Evolutionary conservation across 2,329 filamentous ascomycete species (phyloP), one percentile per base, ranked within the genome.

Genomic region (Neophaeococcomyces aloes): DNA sequence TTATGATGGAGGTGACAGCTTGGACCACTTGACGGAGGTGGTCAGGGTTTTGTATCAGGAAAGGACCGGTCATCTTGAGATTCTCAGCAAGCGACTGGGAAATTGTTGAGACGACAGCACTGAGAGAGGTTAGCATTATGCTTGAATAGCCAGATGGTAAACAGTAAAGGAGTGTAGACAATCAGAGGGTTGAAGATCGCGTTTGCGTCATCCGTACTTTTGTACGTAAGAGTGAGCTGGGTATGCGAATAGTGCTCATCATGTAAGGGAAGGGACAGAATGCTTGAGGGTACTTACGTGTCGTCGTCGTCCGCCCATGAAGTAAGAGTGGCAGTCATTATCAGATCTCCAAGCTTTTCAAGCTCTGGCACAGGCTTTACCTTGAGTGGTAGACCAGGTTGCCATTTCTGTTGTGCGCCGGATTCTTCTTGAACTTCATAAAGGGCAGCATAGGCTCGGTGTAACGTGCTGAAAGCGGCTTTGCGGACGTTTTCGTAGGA

Each of bases 161-260:
- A 48, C 27, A 30, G 52, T 41, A 56, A 47, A 51, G 54, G 52
- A 44, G 4, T 29, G n/a, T 34, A 25, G 17, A 51, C 42, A 29
- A 54, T 73, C 69, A 74, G 70, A 56, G 55, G 50, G 57, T 59
- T 62, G 56, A 64, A 72, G 68, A 77, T 75, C 82, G 86, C 71
- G 68, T 93, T 91, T 81, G 81, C 86, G 86, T 83, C 86, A 94
- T 79, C 69, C 79, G 79, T 83, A 78, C 62, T 68, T n/a, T 68
- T 75, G 70, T 76, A 85, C 81, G 81, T 96, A 83, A 85, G 86
- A 94, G 88, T 95, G 89, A 95, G 88, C 88, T 95, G 88, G 87
- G 89, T 89, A 89, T 88, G 88, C 86, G 85, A 79, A 78, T 70
- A 66, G 71, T 76, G 72, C 68, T 94, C 87, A 95, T 95, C 87